Evolutionary conservation across 495 filamentous ascomycete genomes (phyloP).

Genomic region (Astrocystis sublimbata): DNA sequence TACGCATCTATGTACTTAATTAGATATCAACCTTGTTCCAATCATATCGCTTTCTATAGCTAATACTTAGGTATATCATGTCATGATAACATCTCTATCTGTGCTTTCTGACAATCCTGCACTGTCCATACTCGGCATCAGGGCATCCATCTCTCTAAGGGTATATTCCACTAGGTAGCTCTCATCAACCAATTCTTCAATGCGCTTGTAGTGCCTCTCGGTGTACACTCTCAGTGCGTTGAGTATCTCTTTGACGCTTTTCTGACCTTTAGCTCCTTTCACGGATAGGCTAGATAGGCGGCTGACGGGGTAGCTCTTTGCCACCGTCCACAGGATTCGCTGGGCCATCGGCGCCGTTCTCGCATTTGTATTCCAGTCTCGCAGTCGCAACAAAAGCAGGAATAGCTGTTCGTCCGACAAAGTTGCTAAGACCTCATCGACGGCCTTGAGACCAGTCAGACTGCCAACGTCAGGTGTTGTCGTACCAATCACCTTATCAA

Average conservation of each 20-base stretch:
- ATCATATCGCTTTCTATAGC: too few species aligned
- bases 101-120: slow-evolving; percentile 34
- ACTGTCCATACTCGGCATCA: slow-evolving; percentile 46
- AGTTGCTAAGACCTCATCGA: slow-evolving; percentile 79
- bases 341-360: slow-evolving; percentile 84
- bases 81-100: slow-evolving; percentile 47
- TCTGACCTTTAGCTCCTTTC: slow-evolving; percentile 62
- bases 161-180: slow-evolving; percentile 93
- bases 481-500: slow-evolving; percentile 74
- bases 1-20: too few species aligned
- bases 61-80: slow-evolving; percentile 30
- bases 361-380: slow-evolving; percentile 97
- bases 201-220: slow-evolving; percentile 82
- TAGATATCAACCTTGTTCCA: too few species aligned
- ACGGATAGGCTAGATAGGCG: slow-evolving; percentile 62
- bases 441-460: slow-evolving; percentile 70
- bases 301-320: slow-evolving; percentile 72
- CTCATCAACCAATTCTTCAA: slow-evolving; percentile 90
- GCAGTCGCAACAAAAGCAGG: slow-evolving; percentile 70
- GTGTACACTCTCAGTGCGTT: slow-evolving; percentile 84
- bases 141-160: slow-evolving; percentile 85
- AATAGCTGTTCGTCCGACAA: slow-evolving; percentile 83
- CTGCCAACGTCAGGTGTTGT: slow-evolving; percentile 59
- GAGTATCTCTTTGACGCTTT: slow-evolving; percentile 76
- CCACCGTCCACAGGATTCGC: slow-evolving; percentile 75